Conservation (phyloP, 768 basidiomycete species). For the Mycena galericulata region DNA sequence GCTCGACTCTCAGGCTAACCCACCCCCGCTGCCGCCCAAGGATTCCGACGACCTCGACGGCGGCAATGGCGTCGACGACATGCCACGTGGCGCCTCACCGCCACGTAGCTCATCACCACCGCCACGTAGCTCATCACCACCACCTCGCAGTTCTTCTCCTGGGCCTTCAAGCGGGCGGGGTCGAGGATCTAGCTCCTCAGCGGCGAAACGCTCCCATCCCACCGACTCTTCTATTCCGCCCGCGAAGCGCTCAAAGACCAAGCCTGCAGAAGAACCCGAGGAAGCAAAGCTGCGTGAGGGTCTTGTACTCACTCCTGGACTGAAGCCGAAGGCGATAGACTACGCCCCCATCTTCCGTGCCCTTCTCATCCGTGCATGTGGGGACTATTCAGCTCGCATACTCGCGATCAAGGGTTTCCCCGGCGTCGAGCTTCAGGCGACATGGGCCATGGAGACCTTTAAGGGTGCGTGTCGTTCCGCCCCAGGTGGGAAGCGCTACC, state of each 20-base stretch:
- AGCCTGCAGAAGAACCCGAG: too few relatives aligned
- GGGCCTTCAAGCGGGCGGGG: too few relatives aligned
- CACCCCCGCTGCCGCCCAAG: not conserved
- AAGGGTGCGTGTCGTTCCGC: not conserved
- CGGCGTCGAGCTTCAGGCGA: not conserved
- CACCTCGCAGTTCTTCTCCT: not conserved
- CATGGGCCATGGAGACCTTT: not conserved
- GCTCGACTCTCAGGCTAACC: not conserved
- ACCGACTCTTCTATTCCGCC: too few relatives aligned
- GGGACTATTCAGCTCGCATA: not conserved
- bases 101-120: not conserved
- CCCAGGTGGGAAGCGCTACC: too few relatives aligned
- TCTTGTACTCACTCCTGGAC: too few relatives aligned
- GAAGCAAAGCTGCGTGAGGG: too few relatives aligned
- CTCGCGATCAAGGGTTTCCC: not conserved
- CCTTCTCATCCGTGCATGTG: slow-evolving; percentile 4
- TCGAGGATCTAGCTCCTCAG: too few relatives aligned
- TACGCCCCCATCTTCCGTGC: not conserved
- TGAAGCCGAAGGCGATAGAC: too few relatives aligned
- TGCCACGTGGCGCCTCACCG: not conserved
- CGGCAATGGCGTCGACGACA: not conserved
- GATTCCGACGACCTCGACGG: not conserved
- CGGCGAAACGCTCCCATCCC: too few relatives aligned
- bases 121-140: not conserved
- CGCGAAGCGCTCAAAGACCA: too few relatives aligned